These are phyloP conservation scores for Penicillium sp. DNA, from an alignment of 2,329 filamentous ascomycete species.

Conservation along the genomic window DNA sequence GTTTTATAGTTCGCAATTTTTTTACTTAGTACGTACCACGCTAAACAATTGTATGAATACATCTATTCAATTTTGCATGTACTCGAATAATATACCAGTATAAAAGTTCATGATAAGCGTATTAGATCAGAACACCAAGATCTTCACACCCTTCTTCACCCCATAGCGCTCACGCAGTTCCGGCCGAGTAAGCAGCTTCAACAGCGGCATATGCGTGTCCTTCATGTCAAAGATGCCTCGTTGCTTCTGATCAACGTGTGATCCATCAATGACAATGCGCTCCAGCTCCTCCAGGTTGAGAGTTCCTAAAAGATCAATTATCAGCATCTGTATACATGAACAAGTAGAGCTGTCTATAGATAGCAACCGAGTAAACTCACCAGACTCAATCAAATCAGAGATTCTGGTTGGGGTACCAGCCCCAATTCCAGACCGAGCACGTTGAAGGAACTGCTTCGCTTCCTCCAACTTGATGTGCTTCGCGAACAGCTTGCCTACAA, in stretches of 20 bases:
- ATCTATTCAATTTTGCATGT: background rate
- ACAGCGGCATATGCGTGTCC: slow-evolving; percentile 80
- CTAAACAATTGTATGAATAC: background rate
- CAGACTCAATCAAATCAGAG: slow-evolving; percentile 77
- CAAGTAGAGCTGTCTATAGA: background rate
- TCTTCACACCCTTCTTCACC: slow-evolving; percentile 52
- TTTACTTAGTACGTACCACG: background rate
- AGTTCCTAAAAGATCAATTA: slow-evolving; percentile 52
- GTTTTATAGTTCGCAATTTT: background rate
- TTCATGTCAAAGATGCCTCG: slow-evolving; percentile 92
- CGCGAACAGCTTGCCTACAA: slow-evolving; percentile 89
- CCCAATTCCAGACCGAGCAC: slow-evolving; percentile 68
- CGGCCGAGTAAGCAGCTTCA: slow-evolving; percentile 68
- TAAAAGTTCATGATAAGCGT: background rate
- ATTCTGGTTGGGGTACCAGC: slow-evolving; percentile 86
- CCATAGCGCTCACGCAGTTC: slow-evolving; percentile 71
- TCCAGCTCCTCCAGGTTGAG: slow-evolving; percentile 70
- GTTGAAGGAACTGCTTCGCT: slow-evolving; percentile 72
- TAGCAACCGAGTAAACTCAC: slow-evolving; percentile 48
- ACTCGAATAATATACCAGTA: background rate
- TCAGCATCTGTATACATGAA: slow-evolving; percentile 2
- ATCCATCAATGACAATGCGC: slow-evolving; percentile 84
- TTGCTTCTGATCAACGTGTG: slow-evolving; percentile 93
- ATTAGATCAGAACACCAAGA: slow-evolving; percentile 49
- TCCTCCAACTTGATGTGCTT: slow-evolving; percentile 97